Evolutionary conservation across 257 asterid genomes (phyloP).

Genomic region (Nicotiana sylvestris): DNA sequence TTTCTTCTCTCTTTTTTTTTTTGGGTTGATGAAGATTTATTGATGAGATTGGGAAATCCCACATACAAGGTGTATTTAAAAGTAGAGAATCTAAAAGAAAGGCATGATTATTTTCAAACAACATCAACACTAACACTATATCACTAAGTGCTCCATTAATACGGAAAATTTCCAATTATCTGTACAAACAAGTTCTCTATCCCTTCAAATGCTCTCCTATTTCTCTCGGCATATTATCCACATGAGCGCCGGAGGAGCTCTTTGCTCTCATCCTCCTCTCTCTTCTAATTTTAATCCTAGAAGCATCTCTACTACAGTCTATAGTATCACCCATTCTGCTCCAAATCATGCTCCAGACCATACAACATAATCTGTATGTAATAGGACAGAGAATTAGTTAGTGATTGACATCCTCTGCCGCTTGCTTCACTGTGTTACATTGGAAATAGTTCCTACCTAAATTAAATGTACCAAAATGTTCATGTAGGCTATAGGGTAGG

Average conservation of each 20-base stretch:
- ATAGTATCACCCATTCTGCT: not conserved
- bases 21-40: not conserved
- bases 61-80: not conserved
- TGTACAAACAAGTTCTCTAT: not conserved
- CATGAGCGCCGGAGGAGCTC: not conserved
- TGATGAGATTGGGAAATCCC: not conserved
- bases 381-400: not conserved
- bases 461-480: not conserved
- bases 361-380: not conserved
- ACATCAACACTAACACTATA: not conserved
- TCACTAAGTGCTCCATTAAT: not conserved
- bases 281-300: not conserved
- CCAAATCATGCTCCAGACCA: not conserved
- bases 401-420: not conserved
- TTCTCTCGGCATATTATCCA: not conserved
- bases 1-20: not conserved
- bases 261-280: not conserved
- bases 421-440: not conserved
- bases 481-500: not conserved
- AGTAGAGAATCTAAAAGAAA: not conserved
- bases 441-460: not conserved
- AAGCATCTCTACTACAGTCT: not conserved
- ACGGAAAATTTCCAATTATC: not conserved
- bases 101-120: not conserved
- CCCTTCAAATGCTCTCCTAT: not conserved